Conservation (phyloP, 306 rosid species). For the Malus orientalis region DNA sequence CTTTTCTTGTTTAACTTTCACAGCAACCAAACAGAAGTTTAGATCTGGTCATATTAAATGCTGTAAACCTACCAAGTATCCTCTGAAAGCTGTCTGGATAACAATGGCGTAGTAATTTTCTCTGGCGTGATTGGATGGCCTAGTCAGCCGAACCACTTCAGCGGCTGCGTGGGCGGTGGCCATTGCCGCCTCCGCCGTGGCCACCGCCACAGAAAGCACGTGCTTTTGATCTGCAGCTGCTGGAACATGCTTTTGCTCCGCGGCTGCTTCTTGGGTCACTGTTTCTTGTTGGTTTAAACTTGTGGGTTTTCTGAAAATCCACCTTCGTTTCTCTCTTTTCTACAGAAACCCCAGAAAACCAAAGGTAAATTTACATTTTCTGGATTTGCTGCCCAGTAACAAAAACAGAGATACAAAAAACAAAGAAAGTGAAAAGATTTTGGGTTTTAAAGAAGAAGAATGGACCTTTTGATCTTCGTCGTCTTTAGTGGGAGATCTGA, state of each 20-base stretch:
- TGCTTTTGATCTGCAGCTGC: conserved; percentile 42
- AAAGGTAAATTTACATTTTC: neutral
- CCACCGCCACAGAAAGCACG: conserved; percentile 68
- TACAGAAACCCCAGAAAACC: conserved; percentile 19
- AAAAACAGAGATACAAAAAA: neutral
- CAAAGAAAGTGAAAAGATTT: neutral
- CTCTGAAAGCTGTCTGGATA: conserved; percentile 89
- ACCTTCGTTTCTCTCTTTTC: conserved; percentile 82
- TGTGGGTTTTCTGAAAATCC: conserved; percentile 68
- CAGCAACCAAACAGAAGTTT: neutral
- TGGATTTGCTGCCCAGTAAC: neutral
- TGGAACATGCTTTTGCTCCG: conserved; percentile 1
- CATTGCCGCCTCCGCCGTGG: conserved; percentile 79
- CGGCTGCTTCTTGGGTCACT: conserved; percentile 17
- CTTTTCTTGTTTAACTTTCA: neutral
- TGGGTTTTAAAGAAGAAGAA: neutral
- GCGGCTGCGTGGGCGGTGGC: conserved; percentile 71
- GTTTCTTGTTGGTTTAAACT: conserved; percentile 40
- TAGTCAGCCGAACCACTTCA: conserved; percentile 53
- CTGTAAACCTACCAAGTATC: conserved; percentile 59
- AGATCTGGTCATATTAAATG: conserved; percentile 8
- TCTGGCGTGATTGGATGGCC: conserved; percentile 43
- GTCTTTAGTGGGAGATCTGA: conserved; percentile 96
- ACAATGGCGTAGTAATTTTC: conserved; percentile 43
- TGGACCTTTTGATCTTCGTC: conserved; percentile 73